Percentiles rank a stretch among this genome's conserved stretches.
phyloP scores from a whole-genome alignment of 768 basidiomycete species.

The Pholiota microspora region DNA sequence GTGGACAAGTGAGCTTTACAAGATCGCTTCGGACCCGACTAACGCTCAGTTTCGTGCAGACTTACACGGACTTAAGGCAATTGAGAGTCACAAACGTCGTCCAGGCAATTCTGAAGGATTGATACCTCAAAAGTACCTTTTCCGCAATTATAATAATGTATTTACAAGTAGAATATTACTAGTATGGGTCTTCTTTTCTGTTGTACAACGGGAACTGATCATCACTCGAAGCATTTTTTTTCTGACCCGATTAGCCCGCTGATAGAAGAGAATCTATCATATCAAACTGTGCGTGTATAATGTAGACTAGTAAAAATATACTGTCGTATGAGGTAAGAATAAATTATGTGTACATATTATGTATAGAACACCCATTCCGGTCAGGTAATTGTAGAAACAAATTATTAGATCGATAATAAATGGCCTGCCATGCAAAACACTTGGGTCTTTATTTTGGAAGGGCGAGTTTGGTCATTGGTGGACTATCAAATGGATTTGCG shows the following conservation, averaged over 20 bases:
- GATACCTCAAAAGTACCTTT: constrained; percentile 10
- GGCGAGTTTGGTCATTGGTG: too few species aligned
- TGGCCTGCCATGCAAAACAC: too few species aligned
- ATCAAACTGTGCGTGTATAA: background rate
- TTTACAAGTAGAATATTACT: background rate
- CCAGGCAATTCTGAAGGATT: constrained; percentile 85
- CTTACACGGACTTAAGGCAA: constrained; percentile 94
- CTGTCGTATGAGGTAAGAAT: too few species aligned
- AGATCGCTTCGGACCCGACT: background rate
- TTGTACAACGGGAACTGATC: background rate
- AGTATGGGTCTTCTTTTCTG: background rate
- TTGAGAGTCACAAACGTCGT: constrained; percentile 91
- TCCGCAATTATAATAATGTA: background rate
- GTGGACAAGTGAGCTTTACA: constrained; percentile 74
- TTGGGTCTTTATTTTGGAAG: too few species aligned
- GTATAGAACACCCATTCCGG: too few species aligned
- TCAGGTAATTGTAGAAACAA: too few species aligned
- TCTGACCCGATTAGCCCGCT: background rate
- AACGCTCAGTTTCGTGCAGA: constrained; percentile 44
- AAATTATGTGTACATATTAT: too few species aligned
- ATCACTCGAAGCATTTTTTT: background rate
- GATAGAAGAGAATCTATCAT: background rate
- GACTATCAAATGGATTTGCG: background rate
- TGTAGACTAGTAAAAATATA: too few species aligned
- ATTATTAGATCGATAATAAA: too few species aligned